phyloP scores from a whole-genome alignment of 768 basidiomycete genomes.

The Cystoderma amianthinum region DNA sequence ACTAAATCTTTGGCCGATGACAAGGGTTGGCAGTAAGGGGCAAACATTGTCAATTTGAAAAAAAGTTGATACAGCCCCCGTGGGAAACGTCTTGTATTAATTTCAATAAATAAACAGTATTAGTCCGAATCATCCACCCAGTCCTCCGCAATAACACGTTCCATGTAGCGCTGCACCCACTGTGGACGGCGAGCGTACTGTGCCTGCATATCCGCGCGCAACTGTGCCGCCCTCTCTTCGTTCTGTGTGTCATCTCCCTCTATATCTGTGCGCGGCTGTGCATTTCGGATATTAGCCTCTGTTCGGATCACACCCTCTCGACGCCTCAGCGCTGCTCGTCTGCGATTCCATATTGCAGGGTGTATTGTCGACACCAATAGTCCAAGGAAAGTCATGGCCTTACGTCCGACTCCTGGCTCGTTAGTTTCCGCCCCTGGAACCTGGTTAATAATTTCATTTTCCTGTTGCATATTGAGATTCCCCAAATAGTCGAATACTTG shows the following conservation, averaged over 20 bases:
- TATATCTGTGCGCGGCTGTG: conserved; percentile 15
- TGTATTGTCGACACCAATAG: conserved; percentile 58
- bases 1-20: no score
- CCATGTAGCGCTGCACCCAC: conserved; percentile 63
- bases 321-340: conserved; percentile 48
- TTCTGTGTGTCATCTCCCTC: no score
- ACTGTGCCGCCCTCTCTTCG: conserved; percentile 22
- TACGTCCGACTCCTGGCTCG: conserved; percentile 45
- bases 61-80: no score
- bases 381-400: conserved; percentile 43
- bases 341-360: conserved; percentile 69
- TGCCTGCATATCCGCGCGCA: conserved; percentile 35
- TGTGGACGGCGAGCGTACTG: conserved; percentile 44
- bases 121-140: conserved; percentile 64
- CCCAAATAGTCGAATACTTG: conserved; percentile 43
- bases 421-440: conserved; percentile 18
- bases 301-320: conserved; percentile 64
- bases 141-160: conserved; percentile 55
- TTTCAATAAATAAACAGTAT: no score
- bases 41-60: no score
- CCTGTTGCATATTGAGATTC: conserved; percentile 47
- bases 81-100: no score
- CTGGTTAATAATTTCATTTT: conserved; percentile 43
- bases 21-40: no score
- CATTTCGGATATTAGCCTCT: conserved; percentile 45